Conservation (phyloP, 2,329 filamentous ascomycete genomes). For the Fusarium siculi region DNA sequence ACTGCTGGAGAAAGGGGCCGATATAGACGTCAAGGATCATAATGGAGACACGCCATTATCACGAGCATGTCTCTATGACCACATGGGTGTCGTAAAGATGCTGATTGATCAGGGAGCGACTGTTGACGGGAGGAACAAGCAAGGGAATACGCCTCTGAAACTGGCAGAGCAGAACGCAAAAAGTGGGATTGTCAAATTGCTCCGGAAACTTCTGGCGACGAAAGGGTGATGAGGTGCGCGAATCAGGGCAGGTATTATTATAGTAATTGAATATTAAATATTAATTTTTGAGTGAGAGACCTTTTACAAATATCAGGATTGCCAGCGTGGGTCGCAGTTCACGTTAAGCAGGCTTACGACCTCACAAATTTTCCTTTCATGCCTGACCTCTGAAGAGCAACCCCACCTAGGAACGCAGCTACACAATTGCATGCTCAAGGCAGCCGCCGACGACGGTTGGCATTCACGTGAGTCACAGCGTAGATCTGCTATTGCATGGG, state of each 20-base stretch:
- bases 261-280: no score
- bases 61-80: not conserved
- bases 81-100: not conserved
- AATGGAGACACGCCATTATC: not conserved
- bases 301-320: not conserved
- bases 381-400: rapidly evolving
- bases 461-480: not conserved
- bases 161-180: not conserved
- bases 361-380: not conserved
- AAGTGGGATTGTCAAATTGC: not conserved
- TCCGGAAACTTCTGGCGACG: not conserved
- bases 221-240: not conserved
- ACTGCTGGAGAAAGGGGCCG: not conserved
- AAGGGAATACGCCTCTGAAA: not conserved
- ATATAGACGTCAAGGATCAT: not conserved
- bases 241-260: no score
- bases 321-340: no score
- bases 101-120: not conserved
- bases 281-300: no score
- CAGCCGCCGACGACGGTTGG: not conserved
- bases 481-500: no score
- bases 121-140: not conserved
- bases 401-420: rapidly evolving
- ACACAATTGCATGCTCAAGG: not conserved
- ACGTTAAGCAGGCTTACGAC: not conserved